A percentile compares a stretch with the other conserved stretches of the same genome.
These are phyloP conservation scores for Blumeria graminis DNA, from an alignment of 2,329 filamentous ascomycete species.

Conservation along the genomic window DNA sequence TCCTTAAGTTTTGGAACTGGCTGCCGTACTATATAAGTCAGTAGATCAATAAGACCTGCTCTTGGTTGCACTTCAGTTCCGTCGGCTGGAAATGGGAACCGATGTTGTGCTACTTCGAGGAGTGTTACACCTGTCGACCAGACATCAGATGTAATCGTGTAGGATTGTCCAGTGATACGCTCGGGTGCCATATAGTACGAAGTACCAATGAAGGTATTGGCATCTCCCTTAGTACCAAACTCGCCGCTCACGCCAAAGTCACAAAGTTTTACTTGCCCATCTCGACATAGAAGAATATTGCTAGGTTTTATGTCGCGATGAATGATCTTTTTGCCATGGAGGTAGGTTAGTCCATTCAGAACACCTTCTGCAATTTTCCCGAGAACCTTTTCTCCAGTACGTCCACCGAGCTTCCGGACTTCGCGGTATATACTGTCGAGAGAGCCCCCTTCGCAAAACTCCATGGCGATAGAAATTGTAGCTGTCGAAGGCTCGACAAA, in stretches of 20 bases:
- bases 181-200: conserved; percentile 99
- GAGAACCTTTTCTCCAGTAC: conserved; percentile 89
- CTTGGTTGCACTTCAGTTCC: conserved; percentile 4
- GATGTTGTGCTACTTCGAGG: conserved; percentile 96
- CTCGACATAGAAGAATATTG: conserved; percentile 81
- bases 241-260: conserved; percentile 96
- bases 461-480: conserved; percentile 97
- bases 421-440: conserved; percentile 94
- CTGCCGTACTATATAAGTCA: conserved; percentile 94
- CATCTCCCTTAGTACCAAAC: conserved; percentile 94
- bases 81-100: conserved; percentile 44
- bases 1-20: conserved; percentile 90
- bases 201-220: conserved; percentile 96
- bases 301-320: conserved; percentile 97
- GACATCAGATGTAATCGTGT: conserved; percentile 95
- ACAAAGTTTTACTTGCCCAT: conserved; percentile 88
- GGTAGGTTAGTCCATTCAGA: conserved; percentile 75
- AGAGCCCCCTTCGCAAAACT: conserved; percentile 92
- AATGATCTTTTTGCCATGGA: conserved; percentile 90
- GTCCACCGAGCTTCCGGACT: conserved; percentile 80
- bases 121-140: conserved; percentile 94
- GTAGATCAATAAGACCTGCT: conserved; percentile 37
- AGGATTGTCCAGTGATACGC: conserved; percentile 88
- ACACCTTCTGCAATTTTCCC: conserved; percentile 94
- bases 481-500: conserved; percentile 91